phyloP scores from a whole-genome alignment of 495 filamentous ascomycete species.

The Penicillium paradoxum region DNA sequence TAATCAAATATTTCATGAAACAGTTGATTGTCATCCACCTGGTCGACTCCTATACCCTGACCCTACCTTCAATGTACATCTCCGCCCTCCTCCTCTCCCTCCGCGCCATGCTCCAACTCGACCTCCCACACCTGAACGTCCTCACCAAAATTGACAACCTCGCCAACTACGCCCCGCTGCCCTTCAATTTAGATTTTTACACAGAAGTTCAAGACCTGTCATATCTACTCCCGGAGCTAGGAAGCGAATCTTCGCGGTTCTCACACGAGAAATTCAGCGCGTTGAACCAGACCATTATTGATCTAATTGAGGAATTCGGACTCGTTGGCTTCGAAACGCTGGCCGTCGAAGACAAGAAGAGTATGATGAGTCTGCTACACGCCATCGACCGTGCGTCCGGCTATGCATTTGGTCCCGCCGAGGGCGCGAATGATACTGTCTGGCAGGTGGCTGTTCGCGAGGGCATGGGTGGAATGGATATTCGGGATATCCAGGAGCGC shows the following conservation, averaged over 20 bases:
- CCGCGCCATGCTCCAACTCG: slow-evolving; percentile 95
- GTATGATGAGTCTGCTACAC: slow-evolving; percentile 85
- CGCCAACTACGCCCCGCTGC: slow-evolving; percentile 68
- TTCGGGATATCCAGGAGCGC: slow-evolving; percentile 85
- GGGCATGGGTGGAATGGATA: slow-evolving; percentile 70
- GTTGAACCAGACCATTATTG: slow-evolving; percentile 79
- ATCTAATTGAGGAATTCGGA: slow-evolving; percentile 81
- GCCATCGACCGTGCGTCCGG: slow-evolving; percentile 87
- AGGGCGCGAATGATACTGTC: slow-evolving; percentile 87
- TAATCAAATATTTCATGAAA: slow-evolving; percentile 8
- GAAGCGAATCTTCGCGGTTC: slow-evolving; percentile 52
- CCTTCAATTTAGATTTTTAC: slow-evolving; percentile 94
- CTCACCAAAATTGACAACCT: slow-evolving; percentile 97
- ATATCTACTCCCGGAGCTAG: slow-evolving; percentile 75
- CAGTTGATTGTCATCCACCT: slow-evolving; percentile 89
- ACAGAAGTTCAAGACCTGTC: slow-evolving; percentile 94
- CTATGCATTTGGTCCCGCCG: slow-evolving; percentile 86
- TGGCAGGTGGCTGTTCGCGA: slow-evolving; percentile 95
- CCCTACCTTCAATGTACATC: slow-evolving; percentile 88
- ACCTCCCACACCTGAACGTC: slow-evolving; percentile 90
- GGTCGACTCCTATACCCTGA: slow-evolving; percentile 86
- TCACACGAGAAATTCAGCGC: slow-evolving; percentile 68
- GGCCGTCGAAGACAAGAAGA: slow-evolving; percentile 91
- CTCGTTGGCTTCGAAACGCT: slow-evolving; percentile 89
- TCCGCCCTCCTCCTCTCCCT: slow-evolving; percentile 88